Base-by-base conservation (phyloP, 306 rosid genomes). In the Pyrus betulifolia region DNA sequence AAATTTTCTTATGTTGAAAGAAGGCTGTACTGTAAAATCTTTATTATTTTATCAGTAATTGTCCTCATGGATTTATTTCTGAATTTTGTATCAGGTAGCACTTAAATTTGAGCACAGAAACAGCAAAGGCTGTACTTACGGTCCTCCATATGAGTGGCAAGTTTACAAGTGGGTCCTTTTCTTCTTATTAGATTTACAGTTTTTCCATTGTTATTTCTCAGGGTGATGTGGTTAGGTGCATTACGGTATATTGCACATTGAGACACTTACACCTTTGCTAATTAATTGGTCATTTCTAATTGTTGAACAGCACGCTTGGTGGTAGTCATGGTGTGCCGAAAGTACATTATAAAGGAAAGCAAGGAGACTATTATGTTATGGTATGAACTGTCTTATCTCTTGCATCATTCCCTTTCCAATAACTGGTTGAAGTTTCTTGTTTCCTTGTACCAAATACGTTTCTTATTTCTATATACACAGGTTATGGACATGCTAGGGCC, bases 401-500 rank as follows among this genome's bases (percentile, higher is more conserved):
- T 74, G 25, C 45, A 27, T 70, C 40, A 40, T 65, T 70, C 55
- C 44, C 38, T 17, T 70, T 44, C 69, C 76, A 69, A 33, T 72
- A 54, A 22, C 55, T 46, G 76, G 40, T 61, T 33, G 21, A 76
- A 40, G 11, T 59, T 74, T 70, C n/a, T 71, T 67, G 40, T 57
- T 78, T 68, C 5, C 14, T 45, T 75, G 75, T 8, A 31, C 45
- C 4, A 31, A 64, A 64, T 31, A 21, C 76, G 46, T 61, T 74
- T 62, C 33, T 45, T 7, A 13, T 74, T 72, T 63, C 45, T 63
- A 30, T 77, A 40, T 70, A 22, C 80, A 80, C 85, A 96, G 98
- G 99, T 96, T 73, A 96, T 96, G 99, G 99, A 96, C 84, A 96
- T 96, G 89, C 89, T 96, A 74, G 99, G 99, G 25, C 99, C 99